These are phyloP conservation scores for Paraglomus occultum DNA, from an alignment of 192 early-diverging fungal genomes.

Conservation along the genomic window DNA sequence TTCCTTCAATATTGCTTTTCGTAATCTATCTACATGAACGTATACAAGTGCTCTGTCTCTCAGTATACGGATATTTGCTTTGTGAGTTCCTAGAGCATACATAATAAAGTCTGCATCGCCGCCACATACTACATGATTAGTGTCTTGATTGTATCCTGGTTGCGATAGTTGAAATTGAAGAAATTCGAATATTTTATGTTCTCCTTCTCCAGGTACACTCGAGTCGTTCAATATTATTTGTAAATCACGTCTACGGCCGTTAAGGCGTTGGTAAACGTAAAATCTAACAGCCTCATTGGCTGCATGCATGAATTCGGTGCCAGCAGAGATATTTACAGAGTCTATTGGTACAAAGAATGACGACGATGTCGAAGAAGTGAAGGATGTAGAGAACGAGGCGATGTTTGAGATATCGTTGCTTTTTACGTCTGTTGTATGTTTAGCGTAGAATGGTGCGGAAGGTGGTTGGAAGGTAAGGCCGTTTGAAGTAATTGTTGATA, in stretches of 20 bases:
- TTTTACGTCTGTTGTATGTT: background rate
- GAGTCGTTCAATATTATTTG: conserved; percentile 30
- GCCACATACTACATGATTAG: conserved; percentile 22
- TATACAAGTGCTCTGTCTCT: background rate
- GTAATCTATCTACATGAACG: conserved; percentile 7
- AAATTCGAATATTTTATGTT: conserved; percentile 27
- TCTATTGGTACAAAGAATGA: conserved; percentile 26
- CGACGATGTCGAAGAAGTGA: background rate
- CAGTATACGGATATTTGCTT: conserved; percentile 18
- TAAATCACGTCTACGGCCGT: conserved; percentile 3
- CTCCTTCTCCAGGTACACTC: conserved; percentile 25
- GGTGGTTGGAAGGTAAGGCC: background rate
- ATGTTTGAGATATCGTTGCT: background rate
- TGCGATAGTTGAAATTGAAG: conserved; percentile 19
- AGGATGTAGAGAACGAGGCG: background rate
- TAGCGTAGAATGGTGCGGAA: background rate
- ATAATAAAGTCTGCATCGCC: conserved; percentile 28
- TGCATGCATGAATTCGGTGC: conserved; percentile 23
- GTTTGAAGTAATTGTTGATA: background rate
- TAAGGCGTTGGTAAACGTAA: conserved; percentile 27
- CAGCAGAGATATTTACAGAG: conserved; percentile 13
- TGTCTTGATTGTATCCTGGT: conserved; percentile 1
- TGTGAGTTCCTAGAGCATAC: conserved; percentile 19
- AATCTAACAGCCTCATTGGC: conserved; percentile 24
- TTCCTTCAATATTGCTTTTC: conserved; percentile 22